Conservation (phyloP, 164 flowering plant species). For the Umbellularia californica region DNA sequence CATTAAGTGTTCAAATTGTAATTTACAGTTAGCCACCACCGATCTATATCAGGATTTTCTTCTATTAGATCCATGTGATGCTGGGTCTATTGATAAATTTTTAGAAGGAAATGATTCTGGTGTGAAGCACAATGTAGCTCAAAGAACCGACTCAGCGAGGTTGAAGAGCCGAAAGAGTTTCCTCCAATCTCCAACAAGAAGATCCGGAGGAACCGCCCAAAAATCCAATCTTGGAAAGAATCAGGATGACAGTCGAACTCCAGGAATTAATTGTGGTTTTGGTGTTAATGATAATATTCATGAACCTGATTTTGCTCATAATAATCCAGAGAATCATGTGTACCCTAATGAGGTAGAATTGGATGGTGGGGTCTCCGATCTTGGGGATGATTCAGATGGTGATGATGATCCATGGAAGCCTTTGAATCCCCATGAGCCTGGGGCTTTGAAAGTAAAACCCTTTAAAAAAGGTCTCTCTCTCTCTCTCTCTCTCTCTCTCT, state of each 20-base stretch:
- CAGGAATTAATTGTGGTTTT: conserved; percentile 21
- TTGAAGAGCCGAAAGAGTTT: conserved; percentile 47
- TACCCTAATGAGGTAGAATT: conserved; percentile 31
- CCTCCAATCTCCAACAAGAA: conserved; percentile 52
- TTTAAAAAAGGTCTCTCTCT: conserved; percentile 57
- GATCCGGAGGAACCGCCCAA: conserved; percentile 46
- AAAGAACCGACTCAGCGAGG: conserved; percentile 34
- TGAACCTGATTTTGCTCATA: conserved; percentile 25
- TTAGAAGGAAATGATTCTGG: conserved; percentile 33
- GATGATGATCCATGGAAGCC: conserved; percentile 90
- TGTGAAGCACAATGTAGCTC: conserved; percentile 22
- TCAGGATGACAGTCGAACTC: conserved; percentile 29
- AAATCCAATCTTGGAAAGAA: conserved; percentile 41
- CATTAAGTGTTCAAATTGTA: conserved; percentile 1
- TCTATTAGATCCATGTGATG: conserved; percentile 84
- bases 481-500: not conserved
- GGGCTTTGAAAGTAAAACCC: conserved; percentile 79
- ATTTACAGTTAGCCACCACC: conserved; percentile 70
- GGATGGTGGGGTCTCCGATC: conserved; percentile 38
- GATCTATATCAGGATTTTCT: conserved; percentile 79
- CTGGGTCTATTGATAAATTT: conserved; percentile 49
- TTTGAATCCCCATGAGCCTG: conserved; percentile 92
- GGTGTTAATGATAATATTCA: conserved; percentile 23
- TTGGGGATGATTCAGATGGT: conserved; percentile 39
- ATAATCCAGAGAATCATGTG: conserved; percentile 23